Base-by-base conservation (phyloP, 106 monocot genomes). In the Apostasia shenzhenica region DNA sequence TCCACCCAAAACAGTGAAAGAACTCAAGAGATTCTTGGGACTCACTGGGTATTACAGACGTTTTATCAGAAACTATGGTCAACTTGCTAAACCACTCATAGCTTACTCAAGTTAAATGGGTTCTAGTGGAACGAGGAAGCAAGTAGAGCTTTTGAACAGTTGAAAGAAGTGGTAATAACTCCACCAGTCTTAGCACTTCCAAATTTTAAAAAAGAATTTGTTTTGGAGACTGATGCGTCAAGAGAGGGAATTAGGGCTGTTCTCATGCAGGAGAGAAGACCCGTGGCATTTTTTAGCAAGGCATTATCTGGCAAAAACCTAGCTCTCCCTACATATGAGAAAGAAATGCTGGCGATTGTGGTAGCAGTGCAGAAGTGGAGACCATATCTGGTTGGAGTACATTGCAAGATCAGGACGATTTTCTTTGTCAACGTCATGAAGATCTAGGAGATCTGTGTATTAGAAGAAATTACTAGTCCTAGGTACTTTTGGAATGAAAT, bases 201-300 rank as follows among this genome's bases (percentile, higher is more conserved):
- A 0, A 37, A 75, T 42, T 66, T 75, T 49, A 2, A 48, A 14
- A 45, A 45, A 7, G 6, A 11, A 0, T 75, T 74, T 14, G 3
- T 66, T 5, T 0, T 74, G 1, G 55, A 74, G 45, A 14, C 2
- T 54, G 65, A 74, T 74, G 66, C 66, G 10, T 56, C 39, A 0
- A 41, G 42, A 7, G 3, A 0, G 0, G 43, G 74, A 1, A 46
- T 75, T 11, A 66, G 56, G 8, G 66, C 45, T 14, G 74, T 67
- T 14, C 47, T 67, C 1, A 44, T 67, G 13, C 67, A 75, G 44
- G 6, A 57, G 8, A 38, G 40, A 8, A 0, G 47, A 4, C 74
- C 67, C 3, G n/a, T 75, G 26, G 74, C 74, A 0, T 75, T 41
- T 9, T 11, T 57, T 1, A 75, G 56, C 43, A 55, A 67, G 40